These are phyloP conservation scores for Pulveroboletus ridleyi DNA, from an alignment of 1,284 basidiomycete species.

Conservation along the genomic window DNA sequence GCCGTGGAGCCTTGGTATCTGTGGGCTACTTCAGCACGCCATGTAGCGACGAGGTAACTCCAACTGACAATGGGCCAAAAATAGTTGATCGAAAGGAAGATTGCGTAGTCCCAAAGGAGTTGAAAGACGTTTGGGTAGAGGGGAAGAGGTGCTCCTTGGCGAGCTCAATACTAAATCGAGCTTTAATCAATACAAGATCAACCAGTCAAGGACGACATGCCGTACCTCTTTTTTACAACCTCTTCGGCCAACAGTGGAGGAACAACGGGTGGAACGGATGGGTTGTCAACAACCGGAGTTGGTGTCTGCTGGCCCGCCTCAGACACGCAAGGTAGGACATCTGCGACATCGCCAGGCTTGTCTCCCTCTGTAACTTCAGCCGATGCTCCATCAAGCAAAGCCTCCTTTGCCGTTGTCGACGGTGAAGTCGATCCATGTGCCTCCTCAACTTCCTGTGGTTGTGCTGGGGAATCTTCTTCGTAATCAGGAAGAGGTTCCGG, in stretches of 20 bases:
- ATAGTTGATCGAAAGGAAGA: constrained; percentile 49
- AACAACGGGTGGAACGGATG: background rate
- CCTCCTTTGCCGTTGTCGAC: constrained; percentile 9
- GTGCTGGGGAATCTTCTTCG: constrained; percentile 50
- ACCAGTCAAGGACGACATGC: background rate
- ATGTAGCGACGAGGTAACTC: constrained; percentile 5
- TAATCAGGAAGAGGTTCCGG: constrained; percentile 56
- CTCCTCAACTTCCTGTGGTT: constrained; percentile 17
- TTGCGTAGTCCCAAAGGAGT: constrained; percentile 26
- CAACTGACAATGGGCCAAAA: constrained; percentile 61
- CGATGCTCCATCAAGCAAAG: constrained; percentile 3
- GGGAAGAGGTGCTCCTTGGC: constrained; percentile 55
- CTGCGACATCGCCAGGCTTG: constrained; percentile 14
- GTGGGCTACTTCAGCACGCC: constrained; percentile 20
- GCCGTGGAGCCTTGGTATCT: constrained; percentile 36
- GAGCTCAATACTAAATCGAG: constrained; percentile 42
- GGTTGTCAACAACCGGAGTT: background rate
- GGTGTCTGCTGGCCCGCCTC: constrained; percentile 11
- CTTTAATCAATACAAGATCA: constrained; percentile 13
- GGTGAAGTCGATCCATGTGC: background rate
- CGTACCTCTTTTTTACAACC: constrained; percentile 35
- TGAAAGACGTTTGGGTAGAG: constrained; percentile 30
- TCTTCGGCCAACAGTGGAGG: constrained; percentile 19
- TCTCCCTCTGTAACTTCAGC: constrained; percentile 9
- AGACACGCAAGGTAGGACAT: constrained; percentile 6